phyloP scores from a whole-genome alignment of 2,329 filamentous ascomycete genomes.

The Dryadomyces sulphureus region DNA sequence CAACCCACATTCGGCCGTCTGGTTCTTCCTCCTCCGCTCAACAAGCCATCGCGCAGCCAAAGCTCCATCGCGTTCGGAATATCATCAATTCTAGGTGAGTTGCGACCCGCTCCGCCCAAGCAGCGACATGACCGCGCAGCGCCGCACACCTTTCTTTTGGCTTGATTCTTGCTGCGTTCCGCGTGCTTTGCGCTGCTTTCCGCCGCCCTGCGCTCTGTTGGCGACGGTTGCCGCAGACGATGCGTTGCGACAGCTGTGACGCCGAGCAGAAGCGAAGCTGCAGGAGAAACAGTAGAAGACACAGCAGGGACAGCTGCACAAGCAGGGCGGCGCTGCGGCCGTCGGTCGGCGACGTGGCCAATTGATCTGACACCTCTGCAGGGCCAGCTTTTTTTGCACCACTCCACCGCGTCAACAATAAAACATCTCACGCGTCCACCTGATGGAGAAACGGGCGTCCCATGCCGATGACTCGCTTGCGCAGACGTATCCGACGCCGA shows the following conservation, averaged over 20 bases:
- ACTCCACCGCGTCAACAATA: no score
- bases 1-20: slow-evolving; percentile 17
- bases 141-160: not conserved
- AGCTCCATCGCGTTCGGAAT: slow-evolving; percentile 10
- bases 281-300: no score
- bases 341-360: not conserved
- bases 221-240: not conserved
- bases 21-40: slow-evolving; percentile 32
- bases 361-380: not conserved
- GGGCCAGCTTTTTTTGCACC: no score
- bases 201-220: not conserved
- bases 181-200: not conserved
- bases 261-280: no score
- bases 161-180: not conserved
- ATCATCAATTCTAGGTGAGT: slow-evolving; percentile 12
- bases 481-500: slow-evolving; percentile 30
- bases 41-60: slow-evolving; percentile 2
- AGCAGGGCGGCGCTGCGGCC: not conserved
- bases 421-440: no score
- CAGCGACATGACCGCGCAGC: not conserved
- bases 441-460: slow-evolving; percentile 19
- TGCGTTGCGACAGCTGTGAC: not conserved
- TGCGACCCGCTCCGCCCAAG: not conserved
- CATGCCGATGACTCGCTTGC: slow-evolving; percentile 21
- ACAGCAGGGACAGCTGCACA: no score